phyloP scores from a whole-genome alignment of 148 eudicot genomes.

The Chenopodium album region DNA sequence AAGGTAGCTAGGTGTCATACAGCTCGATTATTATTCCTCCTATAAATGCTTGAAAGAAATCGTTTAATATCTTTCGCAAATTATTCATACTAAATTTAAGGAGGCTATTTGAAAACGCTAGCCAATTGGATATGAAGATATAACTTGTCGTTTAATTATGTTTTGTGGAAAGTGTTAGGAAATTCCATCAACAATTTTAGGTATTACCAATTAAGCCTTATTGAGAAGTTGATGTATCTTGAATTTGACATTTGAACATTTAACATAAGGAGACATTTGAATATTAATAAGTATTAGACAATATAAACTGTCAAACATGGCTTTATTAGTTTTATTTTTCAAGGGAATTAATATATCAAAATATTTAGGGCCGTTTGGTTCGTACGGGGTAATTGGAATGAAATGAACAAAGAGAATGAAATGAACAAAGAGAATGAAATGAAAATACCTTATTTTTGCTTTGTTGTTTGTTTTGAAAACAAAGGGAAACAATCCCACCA shows the following conservation, averaged over 20 bases:
- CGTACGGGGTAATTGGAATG: too few species aligned
- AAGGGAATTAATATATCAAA: too few species aligned
- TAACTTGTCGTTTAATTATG: not conserved
- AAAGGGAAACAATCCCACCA: too few species aligned
- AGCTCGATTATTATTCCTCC: slow-evolving; percentile 12
- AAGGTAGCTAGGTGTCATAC: slow-evolving; percentile 25
- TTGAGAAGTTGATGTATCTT: not conserved
- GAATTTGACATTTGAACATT: not conserved
- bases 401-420: too few species aligned
- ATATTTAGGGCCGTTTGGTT: too few species aligned
- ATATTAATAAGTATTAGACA: not conserved
- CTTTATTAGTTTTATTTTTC: too few species aligned
- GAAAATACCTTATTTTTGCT: too few species aligned
- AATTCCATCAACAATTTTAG: not conserved
- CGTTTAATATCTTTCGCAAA: not conserved
- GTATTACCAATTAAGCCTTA: not conserved
- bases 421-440: too few species aligned
- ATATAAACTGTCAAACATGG: not conserved
- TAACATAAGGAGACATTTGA: too few species aligned
- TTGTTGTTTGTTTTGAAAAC: too few species aligned
- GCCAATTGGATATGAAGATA: not conserved
- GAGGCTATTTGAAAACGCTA: not conserved
- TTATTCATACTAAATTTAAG: not conserved
- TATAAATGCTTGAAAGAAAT: slow-evolving; percentile 5
- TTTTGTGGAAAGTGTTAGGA: not conserved